Evolutionary conservation across 306 rosid genomes (phyloP).

Genomic region (Astragalus glycyphyllos): DNA sequence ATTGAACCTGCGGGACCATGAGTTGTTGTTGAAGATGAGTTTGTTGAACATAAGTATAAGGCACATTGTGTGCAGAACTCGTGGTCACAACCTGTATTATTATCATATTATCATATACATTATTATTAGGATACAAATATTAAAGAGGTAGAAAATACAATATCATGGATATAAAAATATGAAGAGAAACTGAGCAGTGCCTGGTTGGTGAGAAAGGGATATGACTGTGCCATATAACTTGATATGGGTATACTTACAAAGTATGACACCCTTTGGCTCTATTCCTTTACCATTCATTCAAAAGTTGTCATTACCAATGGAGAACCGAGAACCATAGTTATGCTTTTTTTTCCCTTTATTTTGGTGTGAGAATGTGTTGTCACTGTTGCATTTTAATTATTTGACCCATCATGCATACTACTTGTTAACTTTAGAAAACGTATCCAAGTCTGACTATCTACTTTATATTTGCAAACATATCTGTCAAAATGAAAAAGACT

Average conservation of each 20-base stretch:
- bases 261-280: conserved; percentile 9
- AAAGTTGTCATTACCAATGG: conserved; percentile 17
- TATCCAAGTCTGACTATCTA: conserved; percentile 3
- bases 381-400: neutral
- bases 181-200: conserved; percentile 2
- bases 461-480: conserved; percentile 16
- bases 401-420: conserved; percentile 6
- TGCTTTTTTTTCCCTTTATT: conserved; percentile 21
- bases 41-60: conserved; percentile 88
- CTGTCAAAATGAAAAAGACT: conserved; percentile 20
- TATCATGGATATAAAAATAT: neutral
- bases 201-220: neutral
- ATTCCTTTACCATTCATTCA: conserved; percentile 6
- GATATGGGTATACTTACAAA: conserved; percentile 12
- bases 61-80: conserved; percentile 96
- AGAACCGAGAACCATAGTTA: neutral
- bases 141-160: too few species aligned
- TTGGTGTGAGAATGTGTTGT: conserved; percentile 25
- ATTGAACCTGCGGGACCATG: conserved; percentile 85
- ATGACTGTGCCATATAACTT: conserved; percentile 18
- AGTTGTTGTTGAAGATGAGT: conserved; percentile 47
- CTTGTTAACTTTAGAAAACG: neutral
- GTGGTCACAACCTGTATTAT: conserved; percentile 84
- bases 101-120: neutral
- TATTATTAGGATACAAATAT: too few species aligned